Conservation (phyloP, 371 early-diverging fungal genomes). For the Dichotomocladium elegans region DNA sequence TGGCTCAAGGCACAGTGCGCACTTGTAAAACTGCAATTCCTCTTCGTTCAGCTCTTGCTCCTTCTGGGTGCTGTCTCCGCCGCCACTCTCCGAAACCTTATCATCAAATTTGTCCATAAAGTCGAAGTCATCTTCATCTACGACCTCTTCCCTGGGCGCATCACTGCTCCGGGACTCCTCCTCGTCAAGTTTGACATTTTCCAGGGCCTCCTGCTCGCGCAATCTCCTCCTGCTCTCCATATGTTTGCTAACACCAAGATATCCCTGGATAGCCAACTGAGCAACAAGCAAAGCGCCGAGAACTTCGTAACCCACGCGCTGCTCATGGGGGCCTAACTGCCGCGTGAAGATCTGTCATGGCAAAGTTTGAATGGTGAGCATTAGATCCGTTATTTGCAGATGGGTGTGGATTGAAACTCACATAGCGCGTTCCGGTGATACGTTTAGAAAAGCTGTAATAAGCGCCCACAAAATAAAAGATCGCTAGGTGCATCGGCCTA, state of each 20-base stretch:
- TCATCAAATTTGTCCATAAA: slow-evolving; percentile 36
- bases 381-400: background rate
- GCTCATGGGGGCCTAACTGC: slow-evolving; percentile 69
- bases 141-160: background rate
- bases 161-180: slow-evolving; percentile 1
- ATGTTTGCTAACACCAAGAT: slow-evolving; percentile 32
- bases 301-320: slow-evolving; percentile 78
- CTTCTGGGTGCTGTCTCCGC: slow-evolving; percentile 14
- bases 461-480: slow-evolving; percentile 81
- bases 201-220: slow-evolving; percentile 11
- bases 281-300: slow-evolving; percentile 75
- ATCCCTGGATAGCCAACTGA: slow-evolving; percentile 60
- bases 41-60: slow-evolving; percentile 32
- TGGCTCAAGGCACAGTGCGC: slow-evolving; percentile 79
- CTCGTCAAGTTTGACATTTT: slow-evolving; percentile 1
- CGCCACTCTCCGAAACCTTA: slow-evolving; percentile 16
- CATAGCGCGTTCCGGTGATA: slow-evolving; percentile 72
- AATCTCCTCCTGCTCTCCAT: slow-evolving; percentile 9
- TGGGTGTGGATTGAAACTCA: too few species aligned
- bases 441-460: slow-evolving; percentile 80
- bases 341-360: slow-evolving; percentile 64
- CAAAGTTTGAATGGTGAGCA: background rate
- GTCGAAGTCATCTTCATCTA: slow-evolving; percentile 40
- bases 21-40: slow-evolving; percentile 54
- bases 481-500: slow-evolving; percentile 66